Evolutionary conservation across 768 basidiomycete species (phyloP).

Genomic region (Suillus decipiens): DNA sequence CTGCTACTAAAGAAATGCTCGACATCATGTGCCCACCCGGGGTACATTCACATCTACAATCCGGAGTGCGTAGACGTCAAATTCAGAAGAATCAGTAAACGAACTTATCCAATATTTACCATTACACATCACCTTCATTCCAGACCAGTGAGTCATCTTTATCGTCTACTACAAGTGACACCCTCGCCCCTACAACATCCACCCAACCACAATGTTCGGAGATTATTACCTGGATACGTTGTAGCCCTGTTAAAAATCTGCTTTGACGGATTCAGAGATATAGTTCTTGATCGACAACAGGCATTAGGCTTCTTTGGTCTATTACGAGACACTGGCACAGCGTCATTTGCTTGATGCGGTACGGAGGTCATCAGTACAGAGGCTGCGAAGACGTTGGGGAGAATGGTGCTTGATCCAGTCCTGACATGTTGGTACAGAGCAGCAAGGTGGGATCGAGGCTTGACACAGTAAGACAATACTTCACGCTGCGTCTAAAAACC

Average conservation of each 20-base stretch:
- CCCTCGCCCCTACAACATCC: not conserved
- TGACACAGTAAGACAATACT: too few species aligned
- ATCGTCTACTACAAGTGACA: not conserved
- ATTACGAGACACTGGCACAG: too few species aligned
- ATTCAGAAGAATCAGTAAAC: not conserved
- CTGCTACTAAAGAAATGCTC: not conserved
- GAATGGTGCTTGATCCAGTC: too few species aligned
- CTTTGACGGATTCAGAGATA: not conserved
- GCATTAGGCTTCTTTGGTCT: too few species aligned
- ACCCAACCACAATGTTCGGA: not conserved
- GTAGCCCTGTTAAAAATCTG: not conserved
- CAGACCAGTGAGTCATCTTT: not conserved
- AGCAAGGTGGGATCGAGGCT: too few species aligned
- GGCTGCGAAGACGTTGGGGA: too few species aligned
- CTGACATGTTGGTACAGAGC: too few species aligned
- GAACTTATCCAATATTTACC: not conserved
- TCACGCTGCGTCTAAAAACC: too few species aligned
- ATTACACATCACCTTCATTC: not conserved
- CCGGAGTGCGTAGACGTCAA: too few species aligned
- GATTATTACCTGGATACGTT: not conserved
- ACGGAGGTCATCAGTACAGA: too few species aligned
- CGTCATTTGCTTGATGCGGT: too few species aligned
- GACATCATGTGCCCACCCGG: not conserved
- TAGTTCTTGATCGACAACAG: not conserved
- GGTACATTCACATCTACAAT: not conserved